Conservation (phyloP, 2,329 filamentous ascomycete species). For the Colletotrichum sp. region DNA sequence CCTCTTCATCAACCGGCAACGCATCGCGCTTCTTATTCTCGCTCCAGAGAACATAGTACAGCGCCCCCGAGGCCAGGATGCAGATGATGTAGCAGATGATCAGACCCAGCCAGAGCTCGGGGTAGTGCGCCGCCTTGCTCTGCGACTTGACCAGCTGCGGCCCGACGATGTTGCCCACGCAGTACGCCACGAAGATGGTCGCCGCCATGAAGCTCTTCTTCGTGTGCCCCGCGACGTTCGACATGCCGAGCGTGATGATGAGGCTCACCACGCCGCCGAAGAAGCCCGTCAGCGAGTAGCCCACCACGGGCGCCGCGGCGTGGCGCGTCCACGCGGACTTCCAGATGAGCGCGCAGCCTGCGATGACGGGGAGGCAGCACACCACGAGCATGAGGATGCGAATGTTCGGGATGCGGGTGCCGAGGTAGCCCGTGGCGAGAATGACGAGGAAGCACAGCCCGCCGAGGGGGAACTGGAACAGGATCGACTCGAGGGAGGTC, state of each 20-base stretch:
- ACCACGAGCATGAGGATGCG: slow-evolving; percentile 68
- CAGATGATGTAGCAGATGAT: slow-evolving; percentile 73
- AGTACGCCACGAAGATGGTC: slow-evolving; percentile 77
- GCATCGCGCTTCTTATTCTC: slow-evolving; percentile 62
- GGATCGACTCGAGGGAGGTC: slow-evolving; percentile 66
- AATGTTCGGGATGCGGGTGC: slow-evolving; percentile 64
- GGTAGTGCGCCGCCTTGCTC: slow-evolving; percentile 71
- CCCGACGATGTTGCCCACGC: slow-evolving; percentile 77
- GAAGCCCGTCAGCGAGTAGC: slow-evolving; percentile 75
- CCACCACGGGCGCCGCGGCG: slow-evolving; percentile 69
- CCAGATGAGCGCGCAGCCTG: slow-evolving; percentile 78
- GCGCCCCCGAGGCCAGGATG: slow-evolving; percentile 57
- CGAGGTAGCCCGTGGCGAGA: slow-evolving; percentile 68
- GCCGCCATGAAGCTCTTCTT: slow-evolving; percentile 81
- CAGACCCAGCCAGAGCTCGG: slow-evolving; percentile 72
- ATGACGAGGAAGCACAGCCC: slow-evolving; percentile 72
- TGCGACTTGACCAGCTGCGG: slow-evolving; percentile 74
- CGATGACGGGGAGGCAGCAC: slow-evolving; percentile 76
- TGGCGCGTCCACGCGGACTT: slow-evolving; percentile 68
- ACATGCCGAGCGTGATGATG: slow-evolving; percentile 57
- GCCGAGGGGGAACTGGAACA: slow-evolving; percentile 78
- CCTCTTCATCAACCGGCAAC: slow-evolving; percentile 59
- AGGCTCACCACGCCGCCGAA: slow-evolving; percentile 74
- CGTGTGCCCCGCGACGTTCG: slow-evolving; percentile 76
- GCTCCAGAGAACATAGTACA: slow-evolving; percentile 63